Base-by-base conservation (phyloP, 2,329 filamentous ascomycete species). In the Ophiosphaerella herpotricha region DNA sequence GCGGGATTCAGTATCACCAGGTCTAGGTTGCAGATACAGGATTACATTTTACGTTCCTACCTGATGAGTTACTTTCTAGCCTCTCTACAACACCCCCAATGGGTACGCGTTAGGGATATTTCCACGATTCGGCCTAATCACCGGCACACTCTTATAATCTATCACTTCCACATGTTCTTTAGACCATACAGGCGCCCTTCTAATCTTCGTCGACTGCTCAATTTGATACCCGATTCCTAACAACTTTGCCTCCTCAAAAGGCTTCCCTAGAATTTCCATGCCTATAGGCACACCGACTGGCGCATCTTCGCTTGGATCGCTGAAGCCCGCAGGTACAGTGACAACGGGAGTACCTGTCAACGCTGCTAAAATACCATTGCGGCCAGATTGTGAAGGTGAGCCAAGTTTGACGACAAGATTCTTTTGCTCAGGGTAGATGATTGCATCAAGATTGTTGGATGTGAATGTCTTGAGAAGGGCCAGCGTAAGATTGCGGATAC, bases 371-470 rank as follows among this genome's bases (percentile, higher is more conserved):
- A 83, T 80, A 2, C 81, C 82, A 55, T 84, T 88, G 2, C 85
- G 75, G 1, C 84, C 84, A n/a, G 73, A 73, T 68, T 88, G 85
- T 0, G 77, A 80, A 0, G 79, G 74, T 1, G 78, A 77, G 3
- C 83, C 84, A 21, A 86, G 67, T 39, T 79, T 78, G 2, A 86
- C 83, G 5, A 85, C 82, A 1, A 87, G 77, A 46, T 85, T 85
- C 61, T 80, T 80, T 60, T 88, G 85, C 63, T 87, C 80, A 0
- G 85, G 85, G 66, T 87, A 88, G 58, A 86, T 79, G 32, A 87
- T 59, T 0, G 80, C 84, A 61, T 85, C 81, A 12, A 88, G 74
- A 0, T 67, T 52, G 54, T 83, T 72, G 0, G 61, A 48, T 0
- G 70, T 63, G 51, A 87, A 85, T 0, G 82, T 83, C 3, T 68